Base-by-base conservation (phyloP, 106 monocot genomes). In the Gastrodia elata region DNA sequence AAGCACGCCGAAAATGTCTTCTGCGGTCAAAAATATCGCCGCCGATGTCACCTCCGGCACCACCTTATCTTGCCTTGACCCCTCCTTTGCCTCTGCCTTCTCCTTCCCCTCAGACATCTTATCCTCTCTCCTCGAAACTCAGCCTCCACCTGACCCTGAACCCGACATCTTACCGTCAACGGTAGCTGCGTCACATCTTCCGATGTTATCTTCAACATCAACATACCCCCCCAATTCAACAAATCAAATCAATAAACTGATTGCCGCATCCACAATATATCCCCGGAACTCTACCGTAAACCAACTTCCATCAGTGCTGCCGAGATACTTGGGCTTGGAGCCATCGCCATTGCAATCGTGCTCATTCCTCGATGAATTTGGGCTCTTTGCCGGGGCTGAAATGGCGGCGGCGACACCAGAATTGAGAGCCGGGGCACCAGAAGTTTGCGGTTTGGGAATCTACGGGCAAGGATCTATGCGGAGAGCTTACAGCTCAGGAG, bases 401-500 rank as follows among this genome's bases (percentile, higher is more conserved):
- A 58, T 24, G 57, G 25, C 57, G 27, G 5, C 27, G 57, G 18
- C 4, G 57, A n/a, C 25, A 7, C 10, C n/a, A 11, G 59, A 61
- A 13, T 6, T 13, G 42, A 42, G 42, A 42, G 13, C 42, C 42
- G 42, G 42, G 59, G 59, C 61, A 24, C 5, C 20, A 5, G 61
- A 61, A 61, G 13, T 8, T 22, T 44, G 10, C 65, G 38, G 38
- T 9, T 14, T 28, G 25, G 61, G 73, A 8, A 55, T 77, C 2
- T 77, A 77, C 49, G 52, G 44, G 2, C 25, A 38, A 8, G 73
- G 77, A 49, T 30, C 79, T 3, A 70, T 72, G 36, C 84, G 74
- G 25, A 69, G 78, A 41, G 65, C 73, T 24, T 91, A 79, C 68
- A 74, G 64, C 68, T 39, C 87, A 20, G 80, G 83, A n/a, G 84